Base-by-base conservation (phyloP, 768 basidiomycete genomes). In the Floccularia luteovirens region DNA sequence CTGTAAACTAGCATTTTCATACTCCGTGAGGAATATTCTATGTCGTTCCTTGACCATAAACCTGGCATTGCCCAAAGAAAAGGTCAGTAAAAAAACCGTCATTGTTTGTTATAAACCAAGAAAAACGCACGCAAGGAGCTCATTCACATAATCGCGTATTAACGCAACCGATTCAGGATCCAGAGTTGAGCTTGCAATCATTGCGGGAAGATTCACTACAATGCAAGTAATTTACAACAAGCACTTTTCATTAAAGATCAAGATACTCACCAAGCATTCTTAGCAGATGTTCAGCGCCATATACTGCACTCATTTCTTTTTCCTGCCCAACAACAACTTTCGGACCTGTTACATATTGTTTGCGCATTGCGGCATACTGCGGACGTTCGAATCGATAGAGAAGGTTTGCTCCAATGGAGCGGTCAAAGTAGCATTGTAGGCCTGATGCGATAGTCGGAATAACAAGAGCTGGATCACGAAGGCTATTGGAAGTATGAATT, bases 301-400 rank as follows among this genome's bases (percentile, higher is more conserved):
- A 98, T 5, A 97, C 71, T 38, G 75, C 65, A 55, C 88, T 90
- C 83, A 96, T 89, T 51, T 89, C 82, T 57, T 79, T 84, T 54
- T 90, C 88, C 45, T 79, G 67, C 2, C 70, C 74, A 8, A 82
- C 67, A 36, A 72, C 61, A 20, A 88, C 84, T 36, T 79, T 72
- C 35, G 70, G 79, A 1, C 83, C 86, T 5, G 87, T 89, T 45
- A 81, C 76, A 48, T 81, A 88, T 38, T 63, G 48, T 51, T 82
- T 79, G 31, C 86, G 75, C 17, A 89, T 73, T 35, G 83, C 79
- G 4, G 83, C 81, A 46, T 94, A 97, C 58, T 98, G 93, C 4
- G 79, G 78, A n/a, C 94, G 77, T 59, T 99, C 94, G 48, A 94
- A 92, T 14, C 91, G 82, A 55, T 98, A 99, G 3, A 98, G 72